Conservation (phyloP, 2,329 filamentous ascomycete genomes). For the Cordyceps fumosorosea region DNA sequence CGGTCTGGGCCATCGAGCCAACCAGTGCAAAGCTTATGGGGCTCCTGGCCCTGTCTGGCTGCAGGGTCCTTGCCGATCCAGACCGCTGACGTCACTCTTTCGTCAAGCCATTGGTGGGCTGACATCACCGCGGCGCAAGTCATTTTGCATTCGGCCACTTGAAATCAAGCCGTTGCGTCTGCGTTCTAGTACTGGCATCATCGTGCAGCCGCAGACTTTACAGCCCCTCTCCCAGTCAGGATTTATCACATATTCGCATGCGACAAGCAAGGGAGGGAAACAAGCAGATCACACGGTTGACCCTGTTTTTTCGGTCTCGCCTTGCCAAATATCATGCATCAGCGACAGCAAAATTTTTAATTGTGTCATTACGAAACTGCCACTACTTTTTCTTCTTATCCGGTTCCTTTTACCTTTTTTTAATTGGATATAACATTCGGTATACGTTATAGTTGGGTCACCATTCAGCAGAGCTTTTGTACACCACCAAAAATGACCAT, state of each 20-base stretch:
- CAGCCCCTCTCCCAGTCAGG: background rate
- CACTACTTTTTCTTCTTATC: background rate
- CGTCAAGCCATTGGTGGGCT: constrained; percentile 15
- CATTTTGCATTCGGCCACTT: constrained; percentile 8
- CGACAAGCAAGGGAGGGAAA: background rate
- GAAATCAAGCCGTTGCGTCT: background rate
- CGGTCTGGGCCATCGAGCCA: constrained; percentile 5
- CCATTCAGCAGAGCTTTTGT: background rate
- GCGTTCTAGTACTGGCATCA: constrained; percentile 4
- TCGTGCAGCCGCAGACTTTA: constrained; percentile 3
- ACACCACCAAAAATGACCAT: background rate
- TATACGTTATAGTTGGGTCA: constrained; percentile 3
- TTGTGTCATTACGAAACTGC: too few relatives aligned
- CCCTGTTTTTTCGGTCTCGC: background rate
- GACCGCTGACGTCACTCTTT: constrained; percentile 23
- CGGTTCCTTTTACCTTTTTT: background rate
- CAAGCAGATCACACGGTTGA: background rate
- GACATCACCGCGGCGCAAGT: constrained; percentile 20
- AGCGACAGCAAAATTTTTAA: constrained; percentile 1
- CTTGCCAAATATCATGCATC: background rate
- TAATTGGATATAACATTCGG: background rate
- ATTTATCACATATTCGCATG: background rate
- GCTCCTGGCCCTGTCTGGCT: background rate
- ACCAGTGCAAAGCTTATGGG: constrained; percentile 13
- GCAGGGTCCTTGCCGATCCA: constrained; percentile 14